phyloP scores from a whole-genome alignment of 2,329 filamentous ascomycete species.

The Leptographium lundbergii region DNA sequence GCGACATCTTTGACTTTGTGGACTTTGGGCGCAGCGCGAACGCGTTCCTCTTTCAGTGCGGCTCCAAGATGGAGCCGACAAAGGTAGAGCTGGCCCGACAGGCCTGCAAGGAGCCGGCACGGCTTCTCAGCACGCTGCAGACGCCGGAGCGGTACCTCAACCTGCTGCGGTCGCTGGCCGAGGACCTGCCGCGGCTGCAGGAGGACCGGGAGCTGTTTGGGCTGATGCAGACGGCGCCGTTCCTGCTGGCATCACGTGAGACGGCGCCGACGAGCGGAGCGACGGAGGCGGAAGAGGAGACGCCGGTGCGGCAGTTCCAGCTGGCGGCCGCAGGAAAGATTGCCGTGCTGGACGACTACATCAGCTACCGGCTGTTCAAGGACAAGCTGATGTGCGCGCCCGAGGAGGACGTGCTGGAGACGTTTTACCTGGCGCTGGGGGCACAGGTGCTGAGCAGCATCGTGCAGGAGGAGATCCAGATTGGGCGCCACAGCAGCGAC shows the following conservation, averaged over 20 bases:
- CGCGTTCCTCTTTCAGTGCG: conserved; percentile 74
- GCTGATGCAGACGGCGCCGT: conserved; percentile 61
- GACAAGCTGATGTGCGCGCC: conserved; percentile 74
- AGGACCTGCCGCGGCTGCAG: conserved; percentile 56
- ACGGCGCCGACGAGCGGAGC: conserved; percentile 20
- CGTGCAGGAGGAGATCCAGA: conserved; percentile 64
- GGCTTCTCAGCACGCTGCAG: conserved; percentile 68
- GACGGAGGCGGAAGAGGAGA: conserved; percentile 43
- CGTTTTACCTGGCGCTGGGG: conserved; percentile 73
- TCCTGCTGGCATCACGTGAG: conserved; percentile 76
- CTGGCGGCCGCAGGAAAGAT: conserved; percentile 60
- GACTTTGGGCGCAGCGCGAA: conserved; percentile 86
- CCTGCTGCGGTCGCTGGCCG: conserved; percentile 68
- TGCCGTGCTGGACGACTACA: conserved; percentile 76
- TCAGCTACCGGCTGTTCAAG: conserved; percentile 81
- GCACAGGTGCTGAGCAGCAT: conserved; percentile 62
- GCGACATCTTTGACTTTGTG: conserved; percentile 92
- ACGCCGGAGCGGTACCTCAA: conserved; percentile 76
- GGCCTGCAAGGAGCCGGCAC: conserved; percentile 71
- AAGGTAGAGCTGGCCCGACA: conserved; percentile 74
- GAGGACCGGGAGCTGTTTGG: conserved; percentile 67
- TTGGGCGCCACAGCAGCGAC: conserved; percentile 54
- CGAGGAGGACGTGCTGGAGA: conserved; percentile 76
- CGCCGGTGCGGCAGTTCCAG: conserved; percentile 63
- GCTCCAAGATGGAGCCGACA: conserved; percentile 83